These are phyloP conservation scores for Phytophthora crassamura DNA, from an alignment of 352 stramenopile species.

Conservation along the genomic window DNA sequence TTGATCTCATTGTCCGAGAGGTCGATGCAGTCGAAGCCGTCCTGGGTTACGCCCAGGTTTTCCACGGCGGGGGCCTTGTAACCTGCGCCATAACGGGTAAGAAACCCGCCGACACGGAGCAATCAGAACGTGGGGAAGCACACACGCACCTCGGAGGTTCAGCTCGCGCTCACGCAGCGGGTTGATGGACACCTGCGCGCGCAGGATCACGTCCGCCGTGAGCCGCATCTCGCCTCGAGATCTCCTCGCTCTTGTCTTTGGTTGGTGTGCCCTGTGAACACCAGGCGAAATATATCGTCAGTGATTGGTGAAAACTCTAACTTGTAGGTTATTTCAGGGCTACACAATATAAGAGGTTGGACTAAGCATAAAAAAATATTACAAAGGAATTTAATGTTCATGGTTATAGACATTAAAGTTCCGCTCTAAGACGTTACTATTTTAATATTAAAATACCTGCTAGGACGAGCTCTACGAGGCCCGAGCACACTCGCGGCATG, in stretches of 20 bases:
- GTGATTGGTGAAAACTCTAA: slow-evolving; percentile 23
- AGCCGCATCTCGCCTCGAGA: slow-evolving; percentile 70
- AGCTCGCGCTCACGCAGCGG: slow-evolving; percentile 92
- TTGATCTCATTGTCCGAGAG: slow-evolving; percentile 96
- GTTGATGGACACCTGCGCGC: slow-evolving; percentile 91
- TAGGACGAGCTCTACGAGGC: slow-evolving; percentile 25
- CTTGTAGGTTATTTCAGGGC: slow-evolving; percentile 5
- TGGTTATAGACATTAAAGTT: slow-evolving; percentile 17
- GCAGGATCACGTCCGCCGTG: slow-evolving; percentile 90
- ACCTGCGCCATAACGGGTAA: slow-evolving; percentile 57
- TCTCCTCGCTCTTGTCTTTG: slow-evolving; percentile 21
- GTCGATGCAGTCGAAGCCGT: slow-evolving; percentile 95
- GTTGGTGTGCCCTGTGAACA: slow-evolving; percentile 18
- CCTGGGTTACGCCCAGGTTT: slow-evolving; percentile 93
- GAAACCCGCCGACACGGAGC: slow-evolving; percentile 24
- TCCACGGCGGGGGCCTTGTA: slow-evolving; percentile 93
- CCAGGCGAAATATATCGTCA: neutral
- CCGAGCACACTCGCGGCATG: slow-evolving; percentile 52
- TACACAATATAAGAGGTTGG: too few relatives aligned
- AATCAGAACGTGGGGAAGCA: slow-evolving; percentile 32
- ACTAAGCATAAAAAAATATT: too few relatives aligned
- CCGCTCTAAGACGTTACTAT: slow-evolving; percentile 34
- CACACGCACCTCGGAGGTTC: slow-evolving; percentile 90
- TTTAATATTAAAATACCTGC: too few relatives aligned
- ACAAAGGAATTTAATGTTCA: too few relatives aligned